Base-by-base conservation (phyloP, 768 basidiomycete genomes). In the Lactifluus echinatus region DNA sequence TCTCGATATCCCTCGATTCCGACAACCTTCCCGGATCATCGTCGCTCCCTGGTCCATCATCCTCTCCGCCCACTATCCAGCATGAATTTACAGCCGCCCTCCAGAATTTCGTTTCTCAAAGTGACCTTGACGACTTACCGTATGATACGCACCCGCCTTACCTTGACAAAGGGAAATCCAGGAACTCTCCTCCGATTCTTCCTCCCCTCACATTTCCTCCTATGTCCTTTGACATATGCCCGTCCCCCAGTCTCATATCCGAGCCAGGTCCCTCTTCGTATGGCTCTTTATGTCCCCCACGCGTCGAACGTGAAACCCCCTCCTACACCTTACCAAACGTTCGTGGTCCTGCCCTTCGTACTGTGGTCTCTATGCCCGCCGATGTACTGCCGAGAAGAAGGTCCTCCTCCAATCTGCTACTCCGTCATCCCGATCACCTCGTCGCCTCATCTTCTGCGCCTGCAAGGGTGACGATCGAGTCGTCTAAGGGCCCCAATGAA, bases 191-290 rank as follows among this genome's bases (percentile, higher is more conserved):
- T 45, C 82, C 86, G 56, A 74, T 74, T 66, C 75, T 87, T 59
- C 84, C 87, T 57, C 84, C 86, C 60, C 73, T 87, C 57, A 71
- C 76, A 31, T 82, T 89, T 65, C 74, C 79, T 50, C 73, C 79
- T 29, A 72, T 84, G 36, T 74, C 75, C 55, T 73, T 86, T 60
- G 71, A 69, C 50, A 66, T 73, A 45, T 68, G 68, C 59, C 74
- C 75, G 71, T 69, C 74, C 31, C 71, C 73, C 24, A 63, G 71
- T 26, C 39, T 52, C 19, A 54, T 66, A 19, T 54, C 68, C 34
- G 62, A 60, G 12, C 60, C 68, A 19, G 69, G 66, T 1, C 61
- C 71, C n/a, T 72, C 72, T 28, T 73, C 73, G n/a, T 72, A 65
- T 50, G 62, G 67, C 7, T 71, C 63, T 15, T 11, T 53, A 29